These are phyloP conservation scores for Aspergillus sclerotiicarbonarius DNA, from an alignment of 495 filamentous ascomycete species.

Conservation along the genomic window DNA sequence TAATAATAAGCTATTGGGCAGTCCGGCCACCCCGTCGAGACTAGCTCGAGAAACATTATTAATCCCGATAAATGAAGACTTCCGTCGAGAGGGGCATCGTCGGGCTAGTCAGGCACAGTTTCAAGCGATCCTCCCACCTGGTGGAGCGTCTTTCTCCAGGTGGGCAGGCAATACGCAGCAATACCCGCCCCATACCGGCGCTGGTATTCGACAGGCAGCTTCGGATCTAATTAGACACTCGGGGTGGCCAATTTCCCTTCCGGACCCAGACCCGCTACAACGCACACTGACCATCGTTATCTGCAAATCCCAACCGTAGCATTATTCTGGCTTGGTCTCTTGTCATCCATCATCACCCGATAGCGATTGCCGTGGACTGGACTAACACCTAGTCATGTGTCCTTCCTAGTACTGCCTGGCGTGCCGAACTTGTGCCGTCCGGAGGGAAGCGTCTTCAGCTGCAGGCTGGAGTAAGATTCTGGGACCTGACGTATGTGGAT, in stretches of 20 bases:
- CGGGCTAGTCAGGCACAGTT: conserved; percentile 17
- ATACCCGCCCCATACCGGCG: conserved; percentile 3
- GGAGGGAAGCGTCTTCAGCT: neutral
- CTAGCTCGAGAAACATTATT: neutral
- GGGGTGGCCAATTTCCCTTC: conserved; percentile 14
- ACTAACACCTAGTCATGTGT: too few relatives aligned
- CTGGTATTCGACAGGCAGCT: neutral
- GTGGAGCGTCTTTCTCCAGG: conserved; percentile 15
- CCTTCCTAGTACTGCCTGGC: too few relatives aligned
- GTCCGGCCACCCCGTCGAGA: neutral
- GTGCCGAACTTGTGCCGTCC: neutral
- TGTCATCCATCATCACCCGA: too few relatives aligned
- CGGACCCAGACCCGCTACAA: conserved; percentile 8
- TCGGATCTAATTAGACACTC: neutral
- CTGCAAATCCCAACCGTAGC: conserved; percentile 5
- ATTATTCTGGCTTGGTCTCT: too few relatives aligned
- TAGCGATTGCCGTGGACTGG: too few relatives aligned
- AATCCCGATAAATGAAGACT: conserved; percentile 8
- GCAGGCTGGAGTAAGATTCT: neutral
- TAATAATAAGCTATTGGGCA: neutral
- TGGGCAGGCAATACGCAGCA: neutral
- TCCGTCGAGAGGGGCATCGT: conserved; percentile 9
- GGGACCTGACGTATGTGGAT: conserved; percentile 5
- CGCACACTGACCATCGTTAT: conserved; percentile 9
- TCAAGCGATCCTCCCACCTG: conserved; percentile 11